These are phyloP conservation scores for Stentor roeselii DNA, from an alignment of 73 alveolate genomes.

Conservation along the genomic window DNA sequence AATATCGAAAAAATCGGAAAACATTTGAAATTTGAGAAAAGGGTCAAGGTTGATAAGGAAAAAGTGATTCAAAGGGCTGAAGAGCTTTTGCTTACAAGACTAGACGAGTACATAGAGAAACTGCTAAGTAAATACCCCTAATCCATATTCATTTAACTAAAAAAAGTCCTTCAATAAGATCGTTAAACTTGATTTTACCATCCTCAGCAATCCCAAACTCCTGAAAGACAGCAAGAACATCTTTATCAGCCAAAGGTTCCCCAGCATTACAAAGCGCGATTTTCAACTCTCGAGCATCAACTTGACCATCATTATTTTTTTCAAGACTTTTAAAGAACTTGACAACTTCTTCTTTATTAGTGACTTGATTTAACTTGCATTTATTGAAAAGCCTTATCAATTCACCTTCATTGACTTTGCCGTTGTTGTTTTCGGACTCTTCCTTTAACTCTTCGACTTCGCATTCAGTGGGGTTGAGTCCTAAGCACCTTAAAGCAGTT, in stretches of 20 bases:
- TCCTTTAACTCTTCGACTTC: slow-evolving; percentile 46
- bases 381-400: not conserved
- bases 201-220: not conserved
- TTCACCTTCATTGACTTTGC: not conserved
- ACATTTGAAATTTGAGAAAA: too few species aligned
- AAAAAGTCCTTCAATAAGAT: not conserved
- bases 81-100: too few species aligned
- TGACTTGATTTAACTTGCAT: not conserved
- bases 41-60: too few species aligned
- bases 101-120: not conserved
- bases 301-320: slow-evolving; percentile 11
- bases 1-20: too few species aligned
- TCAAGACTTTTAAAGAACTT: slow-evolving; percentile 12
- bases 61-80: too few species aligned
- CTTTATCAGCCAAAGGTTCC: not conserved
- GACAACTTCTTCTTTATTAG: not conserved
- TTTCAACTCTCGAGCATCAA: slow-evolving; percentile 8
- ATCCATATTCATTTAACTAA: not conserved
- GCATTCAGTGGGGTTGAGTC: slow-evolving; percentile 36
- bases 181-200: not conserved
- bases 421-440: slow-evolving; percentile 35
- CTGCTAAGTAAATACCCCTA: not conserved
- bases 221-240: not conserved
- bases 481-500: slow-evolving; percentile 41
- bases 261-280: not conserved